phyloP scores from a whole-genome alignment of 2,329 filamentous ascomycete genomes.

The Knoxdaviesia capensis region DNA sequence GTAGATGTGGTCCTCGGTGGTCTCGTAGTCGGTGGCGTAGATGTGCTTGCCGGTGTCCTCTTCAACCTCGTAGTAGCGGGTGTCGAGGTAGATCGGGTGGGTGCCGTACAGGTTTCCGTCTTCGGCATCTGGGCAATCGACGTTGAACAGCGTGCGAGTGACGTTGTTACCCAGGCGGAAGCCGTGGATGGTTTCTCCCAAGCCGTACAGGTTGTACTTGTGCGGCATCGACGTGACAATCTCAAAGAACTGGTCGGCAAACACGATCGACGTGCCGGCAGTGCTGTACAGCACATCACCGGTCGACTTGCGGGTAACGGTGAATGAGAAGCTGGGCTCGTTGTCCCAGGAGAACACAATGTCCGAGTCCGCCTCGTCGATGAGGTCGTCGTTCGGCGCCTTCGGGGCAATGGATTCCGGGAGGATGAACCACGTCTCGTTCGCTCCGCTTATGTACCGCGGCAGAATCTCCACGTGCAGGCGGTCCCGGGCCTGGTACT shows the following conservation, averaged over 20 bases:
- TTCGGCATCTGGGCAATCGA: constrained; percentile 45
- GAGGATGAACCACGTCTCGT: constrained; percentile 46
- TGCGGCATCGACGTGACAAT: constrained; percentile 45
- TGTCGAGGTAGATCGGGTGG: constrained; percentile 66
- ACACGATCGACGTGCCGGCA: constrained; percentile 41
- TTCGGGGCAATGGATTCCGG: constrained; percentile 41
- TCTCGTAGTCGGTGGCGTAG: constrained; percentile 18
- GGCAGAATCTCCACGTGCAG: constrained; percentile 53
- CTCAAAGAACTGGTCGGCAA: constrained; percentile 61
- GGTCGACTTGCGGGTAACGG: constrained; percentile 34
- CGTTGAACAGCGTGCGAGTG: constrained; percentile 41
- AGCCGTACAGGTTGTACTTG: constrained; percentile 56
- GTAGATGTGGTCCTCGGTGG: constrained; percentile 32
- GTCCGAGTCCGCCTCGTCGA: constrained; percentile 44
- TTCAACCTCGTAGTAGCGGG: constrained; percentile 46
- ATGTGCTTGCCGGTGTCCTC: constrained; percentile 22
- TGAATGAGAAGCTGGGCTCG: constrained; percentile 45
- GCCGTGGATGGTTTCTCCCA: constrained; percentile 54
- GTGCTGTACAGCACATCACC: constrained; percentile 51
- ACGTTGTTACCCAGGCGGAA: constrained; percentile 54
- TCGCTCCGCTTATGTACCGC: constrained; percentile 36
- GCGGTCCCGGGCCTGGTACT: constrained; percentile 43
- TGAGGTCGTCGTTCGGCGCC: constrained; percentile 37
- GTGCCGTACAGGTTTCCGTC: constrained; percentile 54
- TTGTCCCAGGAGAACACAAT: constrained; percentile 32